Base-by-base conservation (phyloP, 768 basidiomycete species). In the Pleurotus pulmonarius region DNA sequence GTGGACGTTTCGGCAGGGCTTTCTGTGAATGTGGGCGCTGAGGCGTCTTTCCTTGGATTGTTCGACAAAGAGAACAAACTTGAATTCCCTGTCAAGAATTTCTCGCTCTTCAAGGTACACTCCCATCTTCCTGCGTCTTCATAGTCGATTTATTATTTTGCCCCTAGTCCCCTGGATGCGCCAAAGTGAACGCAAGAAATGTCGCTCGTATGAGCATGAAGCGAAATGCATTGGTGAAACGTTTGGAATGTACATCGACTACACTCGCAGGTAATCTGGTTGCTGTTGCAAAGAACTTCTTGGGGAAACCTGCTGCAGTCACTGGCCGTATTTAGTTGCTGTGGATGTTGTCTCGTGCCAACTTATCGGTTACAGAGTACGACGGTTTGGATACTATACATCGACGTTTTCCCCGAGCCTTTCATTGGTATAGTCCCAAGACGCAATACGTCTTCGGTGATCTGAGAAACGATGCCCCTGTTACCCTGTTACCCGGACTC, bases 1-100 rank as follows among this genome's bases (percentile, higher is more conserved):
- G 63, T 73, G 39, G 64, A 65, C 13, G 61, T 73, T 13, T 61
- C 61, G 20, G 72, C 67, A 4, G 73, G 66, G 1, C 37, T 73
- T 8, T 58, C 65, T 44, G 66, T 70, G 47, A 70, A 65, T 29
- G 67, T 61, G 13, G 71, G 72, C 13, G 71, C 70, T 13, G 58
- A 67, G 18, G 70, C 61, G n/a, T 56, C 56, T 16, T 70, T 72
- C 62, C 68, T 70, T 55, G 63, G 63, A 11, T 56, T 73, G 11
- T 73, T 73, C 64, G 60, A 69, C 43, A 45, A 47, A 47, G 46
- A 47, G 46, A 47, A 47, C 22, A 47, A 47, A 24, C 22, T 47
- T 9, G 46, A 47, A 13, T 47, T 47, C 46, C 46, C 46, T 13
- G 46, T 47, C 7, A 47, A 47, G 46, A 47, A 47, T 6, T 47